phyloP scores from a whole-genome alignment of 108 stramenopile genomes.

The Nitzschia sp. region DNA sequence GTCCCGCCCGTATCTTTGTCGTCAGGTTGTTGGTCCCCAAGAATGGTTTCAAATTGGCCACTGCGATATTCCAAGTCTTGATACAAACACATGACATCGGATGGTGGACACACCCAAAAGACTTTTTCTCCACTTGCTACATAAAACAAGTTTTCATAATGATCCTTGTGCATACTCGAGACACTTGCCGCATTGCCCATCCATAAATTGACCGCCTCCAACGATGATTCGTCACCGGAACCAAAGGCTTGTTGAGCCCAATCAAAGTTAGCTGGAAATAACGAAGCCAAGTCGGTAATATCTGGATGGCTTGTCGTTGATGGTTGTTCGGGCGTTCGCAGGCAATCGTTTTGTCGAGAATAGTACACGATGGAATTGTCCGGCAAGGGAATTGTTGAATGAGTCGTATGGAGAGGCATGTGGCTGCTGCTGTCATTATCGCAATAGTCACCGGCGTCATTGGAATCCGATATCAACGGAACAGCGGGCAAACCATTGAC shows the following conservation, averaged over 20 bases:
- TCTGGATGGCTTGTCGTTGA: background rate
- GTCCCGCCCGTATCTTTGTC: background rate
- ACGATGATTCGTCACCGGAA: slow-evolving; percentile 61
- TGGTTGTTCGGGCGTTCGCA: slow-evolving; percentile 44
- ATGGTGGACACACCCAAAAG: slow-evolving; percentile 89
- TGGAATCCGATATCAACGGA: background rate
- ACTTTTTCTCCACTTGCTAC: slow-evolving; percentile 92
- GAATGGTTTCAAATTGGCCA: slow-evolving; percentile 8
- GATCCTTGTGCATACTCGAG: slow-evolving; percentile 96
- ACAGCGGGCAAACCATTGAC: background rate
- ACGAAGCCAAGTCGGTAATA: slow-evolving; percentile 4
- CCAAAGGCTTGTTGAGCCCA: slow-evolving; percentile 65
- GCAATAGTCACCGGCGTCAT: background rate
- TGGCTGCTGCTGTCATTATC: background rate
- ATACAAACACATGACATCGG: slow-evolving; percentile 74
- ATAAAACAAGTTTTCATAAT: slow-evolving; percentile 94
- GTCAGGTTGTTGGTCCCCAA: background rate
- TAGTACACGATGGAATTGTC: slow-evolving; percentile 66
- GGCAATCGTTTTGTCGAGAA: slow-evolving; percentile 88
- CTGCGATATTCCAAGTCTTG: background rate
- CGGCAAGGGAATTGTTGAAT: background rate
- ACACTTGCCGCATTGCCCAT: slow-evolving; percentile 89
- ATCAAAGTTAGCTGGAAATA: slow-evolving; percentile 2
- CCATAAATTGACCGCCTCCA: slow-evolving; percentile 95
- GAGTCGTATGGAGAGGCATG: no score